Evolutionary conservation across 1,284 basidiomycete genomes (phyloP).

Genomic region (Boletellus deceptivus): DNA sequence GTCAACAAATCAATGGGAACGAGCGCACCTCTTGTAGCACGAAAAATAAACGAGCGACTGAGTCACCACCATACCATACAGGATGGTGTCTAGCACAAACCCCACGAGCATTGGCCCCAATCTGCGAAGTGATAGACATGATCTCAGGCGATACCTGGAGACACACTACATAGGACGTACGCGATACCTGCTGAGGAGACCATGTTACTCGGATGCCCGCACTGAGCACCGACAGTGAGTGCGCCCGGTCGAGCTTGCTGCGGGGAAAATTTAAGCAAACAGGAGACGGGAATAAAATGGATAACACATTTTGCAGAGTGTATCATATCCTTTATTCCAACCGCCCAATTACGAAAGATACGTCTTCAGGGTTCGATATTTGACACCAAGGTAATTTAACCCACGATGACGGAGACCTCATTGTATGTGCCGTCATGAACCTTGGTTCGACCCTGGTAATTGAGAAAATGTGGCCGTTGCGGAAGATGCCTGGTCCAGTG

Average conservation of each 20-base stretch:
- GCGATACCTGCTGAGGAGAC: slow-evolving; percentile 20
- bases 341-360: slow-evolving; percentile 19
- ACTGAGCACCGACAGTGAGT: slow-evolving; percentile 5
- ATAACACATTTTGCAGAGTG: slow-evolving; percentile 2
- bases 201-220: slow-evolving; percentile 17
- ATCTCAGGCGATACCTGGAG: not conserved
- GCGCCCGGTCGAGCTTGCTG: slow-evolving; percentile 9
- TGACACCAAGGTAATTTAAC: not conserved
- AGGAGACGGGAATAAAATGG: slow-evolving; percentile 5
- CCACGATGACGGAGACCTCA: slow-evolving; percentile 2
- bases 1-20: not conserved
- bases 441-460: not conserved
- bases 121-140: slow-evolving; percentile 19
- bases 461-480: not conserved
- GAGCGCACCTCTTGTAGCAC: slow-evolving; percentile 36
- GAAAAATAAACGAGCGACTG: slow-evolving; percentile 43
- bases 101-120: slow-evolving; percentile 43
- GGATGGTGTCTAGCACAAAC: slow-evolving; percentile 39
- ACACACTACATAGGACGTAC: slow-evolving; percentile 10
- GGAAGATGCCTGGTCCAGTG: no score
- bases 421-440: not conserved
- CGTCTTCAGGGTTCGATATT: slow-evolving; percentile 14
- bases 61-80: slow-evolving; percentile 42
- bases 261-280: not conserved
- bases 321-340: slow-evolving; percentile 15